phyloP scores from a whole-genome alignment of 495 filamentous ascomycete species.

The Hyaloscypha hepaticicola region DNA sequence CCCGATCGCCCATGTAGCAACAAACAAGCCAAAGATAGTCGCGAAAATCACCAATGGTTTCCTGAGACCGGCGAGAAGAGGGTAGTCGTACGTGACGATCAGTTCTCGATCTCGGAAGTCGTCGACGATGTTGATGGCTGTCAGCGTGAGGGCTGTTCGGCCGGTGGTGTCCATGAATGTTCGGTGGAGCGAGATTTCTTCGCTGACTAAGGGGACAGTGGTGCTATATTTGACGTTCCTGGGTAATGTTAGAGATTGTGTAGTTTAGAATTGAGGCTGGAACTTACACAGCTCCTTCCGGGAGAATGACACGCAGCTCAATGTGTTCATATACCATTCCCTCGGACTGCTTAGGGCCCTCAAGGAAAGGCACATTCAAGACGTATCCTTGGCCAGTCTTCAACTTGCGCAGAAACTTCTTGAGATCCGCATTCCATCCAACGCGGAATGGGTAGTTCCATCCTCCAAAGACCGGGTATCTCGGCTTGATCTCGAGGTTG shows the following conservation, averaged over 20 bases:
- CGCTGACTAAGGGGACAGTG: conserved; percentile 52
- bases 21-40: conserved; percentile 73
- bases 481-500: conserved; percentile 82
- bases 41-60: conserved; percentile 84
- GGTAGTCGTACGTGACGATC: conserved; percentile 85
- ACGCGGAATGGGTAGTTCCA: conserved; percentile 97
- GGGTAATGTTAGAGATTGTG: conserved; percentile 21
- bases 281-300: conserved; percentile 86
- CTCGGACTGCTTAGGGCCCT: conserved; percentile 82
- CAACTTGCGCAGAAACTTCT: conserved; percentile 66
- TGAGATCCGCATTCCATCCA: conserved; percentile 88
- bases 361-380: conserved; percentile 94
- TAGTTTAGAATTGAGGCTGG: neutral
- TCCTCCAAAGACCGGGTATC: conserved; percentile 90
- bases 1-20: conserved; percentile 71
- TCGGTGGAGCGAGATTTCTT: conserved; percentile 62
- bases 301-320: conserved; percentile 76
- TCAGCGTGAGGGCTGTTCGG: conserved; percentile 78
- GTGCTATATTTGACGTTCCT: conserved; percentile 71
- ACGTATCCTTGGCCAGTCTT: conserved; percentile 64
- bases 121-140: conserved; percentile 82
- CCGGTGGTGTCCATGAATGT: conserved; percentile 95
- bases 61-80: conserved; percentile 69
- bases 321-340: conserved; percentile 83
- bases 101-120: conserved; percentile 79